These are phyloP conservation scores for Senna tora DNA, from an alignment of 306 rosid genomes.

Conservation along the genomic window DNA sequence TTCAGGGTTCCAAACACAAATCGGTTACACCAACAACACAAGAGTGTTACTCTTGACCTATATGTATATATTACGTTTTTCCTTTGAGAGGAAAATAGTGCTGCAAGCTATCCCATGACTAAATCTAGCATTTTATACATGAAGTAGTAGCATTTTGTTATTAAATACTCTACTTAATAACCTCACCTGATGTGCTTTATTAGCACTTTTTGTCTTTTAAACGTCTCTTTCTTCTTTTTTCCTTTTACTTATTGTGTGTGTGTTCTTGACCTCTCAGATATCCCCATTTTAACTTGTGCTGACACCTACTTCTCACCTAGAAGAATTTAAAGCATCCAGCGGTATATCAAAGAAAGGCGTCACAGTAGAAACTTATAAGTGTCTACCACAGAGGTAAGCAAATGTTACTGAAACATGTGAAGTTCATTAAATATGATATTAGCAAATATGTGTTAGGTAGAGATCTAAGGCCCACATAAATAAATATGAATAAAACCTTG, in stretches of 20 bases:
- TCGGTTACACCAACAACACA: constrained; percentile 86
- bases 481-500: background rate
- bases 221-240: background rate
- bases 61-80: constrained; percentile 21
- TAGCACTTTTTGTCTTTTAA: background rate
- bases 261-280: constrained; percentile 13
- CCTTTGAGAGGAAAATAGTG: constrained; percentile 5
- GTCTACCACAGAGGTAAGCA: background rate
- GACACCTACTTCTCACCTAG: constrained; percentile 6
- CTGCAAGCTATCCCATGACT: constrained; percentile 17
- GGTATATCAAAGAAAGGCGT: background rate
- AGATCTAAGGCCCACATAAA: background rate
- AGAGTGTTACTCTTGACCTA: constrained; percentile 80
- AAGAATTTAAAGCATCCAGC: no score
- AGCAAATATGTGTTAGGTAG: background rate
- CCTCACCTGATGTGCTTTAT: background rate
- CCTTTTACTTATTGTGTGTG: background rate
- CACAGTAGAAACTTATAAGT: background rate
- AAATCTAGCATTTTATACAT: background rate
- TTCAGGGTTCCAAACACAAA: constrained; percentile 46
- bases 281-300: background rate
- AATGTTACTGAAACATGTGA: background rate
- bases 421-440: background rate
- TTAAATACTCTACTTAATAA: background rate
- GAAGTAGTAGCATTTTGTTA: background rate